A percentile compares a stretch with the other conserved stretches of the same genome.
These are phyloP conservation scores for Phlebopus sp. DNA, from an alignment of 1,284 basidiomycete genomes.

Conservation along the genomic window DNA sequence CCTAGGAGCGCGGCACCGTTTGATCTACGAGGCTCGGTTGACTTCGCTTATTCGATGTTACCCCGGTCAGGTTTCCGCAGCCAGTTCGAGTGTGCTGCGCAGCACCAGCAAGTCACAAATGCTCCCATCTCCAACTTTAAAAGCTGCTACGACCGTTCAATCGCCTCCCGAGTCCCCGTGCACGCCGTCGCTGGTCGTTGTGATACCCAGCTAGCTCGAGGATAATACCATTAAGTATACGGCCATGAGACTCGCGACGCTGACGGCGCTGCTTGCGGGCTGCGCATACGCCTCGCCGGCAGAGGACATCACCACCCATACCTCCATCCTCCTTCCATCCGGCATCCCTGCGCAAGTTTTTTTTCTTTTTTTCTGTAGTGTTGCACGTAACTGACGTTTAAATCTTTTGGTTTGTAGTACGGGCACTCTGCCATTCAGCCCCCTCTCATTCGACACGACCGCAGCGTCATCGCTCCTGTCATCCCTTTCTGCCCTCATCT, in stretches of 20 bases:
- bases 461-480: constrained; percentile 18
- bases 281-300: constrained; percentile 10
- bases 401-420: constrained; percentile 10
- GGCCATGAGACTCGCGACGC: constrained; percentile 7
- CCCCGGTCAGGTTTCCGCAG: background rate
- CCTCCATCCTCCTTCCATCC: constrained; percentile 7
- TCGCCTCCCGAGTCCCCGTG: background rate
- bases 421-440: constrained; percentile 17
- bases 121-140: no score
- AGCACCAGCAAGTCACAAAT: background rate
- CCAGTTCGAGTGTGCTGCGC: background rate
- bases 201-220: background rate
- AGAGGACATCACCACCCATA: background rate
- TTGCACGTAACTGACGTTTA: background rate
- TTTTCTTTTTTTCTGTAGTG: background rate
- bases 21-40: no score
- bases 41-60: background rate
- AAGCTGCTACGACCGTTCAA: background rate
- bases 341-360: constrained; percentile 24
- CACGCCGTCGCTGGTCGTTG: background rate
- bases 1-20: background rate
- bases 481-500: constrained; percentile 25
- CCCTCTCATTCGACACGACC: constrained; percentile 25
- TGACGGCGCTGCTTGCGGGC: constrained; percentile 7
- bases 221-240: background rate